These are phyloP conservation scores for Takakia lepidozioides DNA, from an alignment of 225 moss, liverwort and hornwort species.

Conservation along the genomic window DNA sequence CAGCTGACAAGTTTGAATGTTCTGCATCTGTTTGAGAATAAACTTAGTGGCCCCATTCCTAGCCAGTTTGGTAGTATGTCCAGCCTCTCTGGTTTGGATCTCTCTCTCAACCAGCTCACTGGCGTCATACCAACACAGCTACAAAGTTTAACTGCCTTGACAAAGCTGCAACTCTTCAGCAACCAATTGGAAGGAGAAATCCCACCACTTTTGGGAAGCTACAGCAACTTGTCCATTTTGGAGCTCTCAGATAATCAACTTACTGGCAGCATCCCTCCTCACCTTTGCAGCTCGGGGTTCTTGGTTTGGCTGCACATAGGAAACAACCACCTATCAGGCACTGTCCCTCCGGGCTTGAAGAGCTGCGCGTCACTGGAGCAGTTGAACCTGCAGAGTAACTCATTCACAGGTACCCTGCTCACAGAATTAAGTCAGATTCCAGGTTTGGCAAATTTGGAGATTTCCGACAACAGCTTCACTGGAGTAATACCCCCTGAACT, in stretches of 20 bases:
- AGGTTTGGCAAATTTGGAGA: constrained; percentile 21
- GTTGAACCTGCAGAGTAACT: constrained; percentile 23
- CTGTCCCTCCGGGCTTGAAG: constrained; percentile 22
- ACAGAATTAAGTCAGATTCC: constrained; percentile 9
- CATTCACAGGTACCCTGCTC: constrained; percentile 25
- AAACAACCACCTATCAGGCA: constrained; percentile 25
- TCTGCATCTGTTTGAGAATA: constrained; percentile 42
- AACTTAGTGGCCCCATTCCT: too few relatives aligned
- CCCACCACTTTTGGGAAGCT: too few relatives aligned
- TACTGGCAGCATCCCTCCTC: constrained; percentile 35
- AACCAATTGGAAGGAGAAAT: too few relatives aligned
- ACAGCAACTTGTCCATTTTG: too few relatives aligned
- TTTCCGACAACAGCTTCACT: constrained; percentile 22
- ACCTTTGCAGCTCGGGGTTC: constrained; percentile 22
- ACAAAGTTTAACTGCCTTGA: too few relatives aligned
- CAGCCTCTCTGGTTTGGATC: too few relatives aligned
- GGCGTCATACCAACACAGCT: too few relatives aligned
- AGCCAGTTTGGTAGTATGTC: too few relatives aligned
- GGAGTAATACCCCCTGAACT: constrained; percentile 25
- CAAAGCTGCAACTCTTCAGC: too few relatives aligned
- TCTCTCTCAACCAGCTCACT: too few relatives aligned
- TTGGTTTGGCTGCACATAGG: constrained; percentile 22
- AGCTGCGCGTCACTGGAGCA: constrained; percentile 23
- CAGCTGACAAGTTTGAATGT: constrained; percentile 25
- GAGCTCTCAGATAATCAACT: constrained; percentile 27